Base-by-base conservation (phyloP, 1,284 basidiomycete species). In the Laetiporus sulphureus region DNA sequence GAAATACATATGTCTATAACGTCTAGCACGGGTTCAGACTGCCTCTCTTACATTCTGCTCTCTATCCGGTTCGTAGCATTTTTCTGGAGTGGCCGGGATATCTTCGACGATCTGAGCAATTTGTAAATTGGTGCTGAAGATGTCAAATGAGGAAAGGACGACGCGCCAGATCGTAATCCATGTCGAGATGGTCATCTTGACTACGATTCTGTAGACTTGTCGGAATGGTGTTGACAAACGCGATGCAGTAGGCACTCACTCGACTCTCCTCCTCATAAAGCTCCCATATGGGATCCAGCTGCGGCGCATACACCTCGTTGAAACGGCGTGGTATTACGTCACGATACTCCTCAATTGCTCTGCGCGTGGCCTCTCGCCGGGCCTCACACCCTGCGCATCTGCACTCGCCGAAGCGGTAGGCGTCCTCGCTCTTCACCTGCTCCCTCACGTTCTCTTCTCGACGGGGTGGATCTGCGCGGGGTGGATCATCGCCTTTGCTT, bases 21-120 rank as follows among this genome's bases (percentile, higher is more conserved):
- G n/a, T n/a, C n/a, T n/a, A n/a, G n/a, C 25, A 27, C 25, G n/a
- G n/a, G 25, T 27, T 27, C 16, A 11, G 25, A 27, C 13, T 5
- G 24, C 10, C 29, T 32, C 18, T 33, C 32, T 41, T 16, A 36
- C 44, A 38, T 45, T 45, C 36, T 22, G 34, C 43, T 45, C 38
- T 12, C 18, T 21, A 7, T n/a, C 8, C 5, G 13, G 5, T 20
- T 38, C 36, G 13, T 8, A 6, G 25, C n/a, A n/a, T n/a, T n/a
- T n/a, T n/a, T 36, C 25, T 7, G 27, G 36, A 29, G 23, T 6
- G 5, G 23, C 11, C 16, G 13, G 20, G 13, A 21, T 6, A 8
- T 15, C 30, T 11, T 41, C 32, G 20, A 23, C 30, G 7, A 23
- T 40, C 39, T 40, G 31, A n/a, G n/a, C n/a, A n/a, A n/a, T n/a